These are phyloP conservation scores for Penicillium thymicola DNA, from an alignment of 2,329 filamentous ascomycete genomes.

Conservation along the genomic window DNA sequence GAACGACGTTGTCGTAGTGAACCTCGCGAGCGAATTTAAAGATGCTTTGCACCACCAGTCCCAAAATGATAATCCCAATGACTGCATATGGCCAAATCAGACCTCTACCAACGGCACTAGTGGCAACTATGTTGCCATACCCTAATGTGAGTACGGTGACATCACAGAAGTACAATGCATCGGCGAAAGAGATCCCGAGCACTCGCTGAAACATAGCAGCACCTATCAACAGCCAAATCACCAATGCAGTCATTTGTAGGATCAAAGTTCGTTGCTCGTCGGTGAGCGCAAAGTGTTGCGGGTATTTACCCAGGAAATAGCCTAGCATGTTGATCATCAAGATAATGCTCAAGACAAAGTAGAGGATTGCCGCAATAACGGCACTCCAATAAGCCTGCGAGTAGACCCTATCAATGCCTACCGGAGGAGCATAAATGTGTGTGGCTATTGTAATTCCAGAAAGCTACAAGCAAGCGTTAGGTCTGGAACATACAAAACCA, in stretches of 20 bases:
- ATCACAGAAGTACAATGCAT: constrained; percentile 76
- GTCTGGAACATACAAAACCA: neutral
- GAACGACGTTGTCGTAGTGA: constrained; percentile 60
- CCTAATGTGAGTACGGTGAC: constrained; percentile 62
- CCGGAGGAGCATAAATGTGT: constrained; percentile 56
- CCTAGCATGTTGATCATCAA: constrained; percentile 78
- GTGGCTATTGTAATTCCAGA: constrained; percentile 66
- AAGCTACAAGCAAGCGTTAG: constrained; percentile 42
- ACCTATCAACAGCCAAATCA: constrained; percentile 75
- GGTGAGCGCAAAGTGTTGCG: constrained; percentile 73
- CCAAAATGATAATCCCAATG: constrained; percentile 77
- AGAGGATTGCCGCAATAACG: constrained; percentile 73
- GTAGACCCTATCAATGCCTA: constrained; percentile 53
- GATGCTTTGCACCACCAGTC: constrained; percentile 78
- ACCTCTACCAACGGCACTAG: constrained; percentile 58
- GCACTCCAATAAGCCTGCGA: constrained; percentile 87
- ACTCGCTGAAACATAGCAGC: constrained; percentile 70
- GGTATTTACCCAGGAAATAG: constrained; percentile 70
- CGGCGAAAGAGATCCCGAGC: constrained; percentile 72
- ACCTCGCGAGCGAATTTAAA: constrained; percentile 62
- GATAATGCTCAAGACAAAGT: constrained; percentile 73
- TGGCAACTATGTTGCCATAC: constrained; percentile 60
- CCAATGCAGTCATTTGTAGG: constrained; percentile 82
- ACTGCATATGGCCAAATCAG: constrained; percentile 81
- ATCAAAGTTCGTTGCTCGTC: constrained; percentile 82